Evolutionary conservation across 345 rosid genomes (phyloP).

Genomic region (Heritiera fomes): DNA sequence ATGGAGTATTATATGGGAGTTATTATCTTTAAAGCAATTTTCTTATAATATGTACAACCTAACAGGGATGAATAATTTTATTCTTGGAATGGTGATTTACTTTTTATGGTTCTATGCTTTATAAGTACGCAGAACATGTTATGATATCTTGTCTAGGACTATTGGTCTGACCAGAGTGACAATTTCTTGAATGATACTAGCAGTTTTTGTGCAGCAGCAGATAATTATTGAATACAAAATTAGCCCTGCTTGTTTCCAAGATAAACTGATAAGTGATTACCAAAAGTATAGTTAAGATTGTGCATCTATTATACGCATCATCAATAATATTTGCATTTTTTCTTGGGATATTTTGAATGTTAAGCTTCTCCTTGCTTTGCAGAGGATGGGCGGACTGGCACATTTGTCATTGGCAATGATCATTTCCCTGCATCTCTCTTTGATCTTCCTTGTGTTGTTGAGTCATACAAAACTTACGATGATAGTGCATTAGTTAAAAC

Average conservation of each 20-base stretch:
- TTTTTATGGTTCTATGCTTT: background rate
- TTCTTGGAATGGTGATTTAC: background rate
- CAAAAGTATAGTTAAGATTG: background rate
- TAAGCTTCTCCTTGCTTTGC: slow-evolving; percentile 25
- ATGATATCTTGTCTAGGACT: background rate
- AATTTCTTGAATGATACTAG: background rate
- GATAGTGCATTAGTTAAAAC: slow-evolving; percentile 88
- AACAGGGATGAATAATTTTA: background rate
- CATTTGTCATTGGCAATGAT: slow-evolving; percentile 71
- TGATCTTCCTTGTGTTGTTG: slow-evolving; percentile 91
- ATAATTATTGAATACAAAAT: background rate
- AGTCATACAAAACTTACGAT: slow-evolving; percentile 90
- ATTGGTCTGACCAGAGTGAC: background rate
- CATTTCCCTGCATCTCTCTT: slow-evolving; percentile 69
- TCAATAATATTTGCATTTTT: background rate
- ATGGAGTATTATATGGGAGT: background rate
- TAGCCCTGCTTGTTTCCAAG: background rate
- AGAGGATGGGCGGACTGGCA: slow-evolving; percentile 93
- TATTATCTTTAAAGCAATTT: background rate
- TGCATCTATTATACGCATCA: background rate
- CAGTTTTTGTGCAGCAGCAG: background rate
- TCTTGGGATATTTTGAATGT: background rate
- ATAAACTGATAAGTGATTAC: background rate
- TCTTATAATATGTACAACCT: background rate
- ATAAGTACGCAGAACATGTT: background rate